phyloP scores from a whole-genome alignment of 2,329 filamentous ascomycete genomes.

The Xylaria sp. region DNA sequence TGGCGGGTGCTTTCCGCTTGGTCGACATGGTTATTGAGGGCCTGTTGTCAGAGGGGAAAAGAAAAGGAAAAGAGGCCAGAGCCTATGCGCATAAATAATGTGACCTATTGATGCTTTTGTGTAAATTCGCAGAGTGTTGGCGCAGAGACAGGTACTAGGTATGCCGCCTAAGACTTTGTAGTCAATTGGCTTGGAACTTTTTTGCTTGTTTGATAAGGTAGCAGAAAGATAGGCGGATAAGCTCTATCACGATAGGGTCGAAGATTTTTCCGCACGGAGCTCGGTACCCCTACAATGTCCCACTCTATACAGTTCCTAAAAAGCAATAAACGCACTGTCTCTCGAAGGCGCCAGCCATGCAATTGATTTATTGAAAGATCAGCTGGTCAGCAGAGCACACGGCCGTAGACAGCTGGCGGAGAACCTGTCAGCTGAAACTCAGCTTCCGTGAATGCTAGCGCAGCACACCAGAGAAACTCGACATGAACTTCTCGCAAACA shows the following conservation, averaged over 20 bases:
- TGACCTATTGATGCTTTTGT: slow-evolving; percentile 9
- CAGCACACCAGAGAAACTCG: too few relatives aligned
- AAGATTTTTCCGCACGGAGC: slow-evolving; percentile 25
- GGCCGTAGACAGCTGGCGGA: too few relatives aligned
- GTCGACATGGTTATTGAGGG: slow-evolving; percentile 54
- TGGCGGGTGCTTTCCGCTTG: slow-evolving; percentile 64
- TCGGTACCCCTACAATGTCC: neutral
- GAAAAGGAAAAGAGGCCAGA: neutral
- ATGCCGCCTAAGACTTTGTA: neutral
- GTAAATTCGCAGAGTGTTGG: neutral
- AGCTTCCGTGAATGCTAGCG: too few relatives aligned
- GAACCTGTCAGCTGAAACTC: too few relatives aligned
- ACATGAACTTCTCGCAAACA: too few relatives aligned
- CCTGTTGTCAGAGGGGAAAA: neutral
- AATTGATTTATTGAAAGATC: too few relatives aligned
- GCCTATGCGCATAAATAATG: neutral
- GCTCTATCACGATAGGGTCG: slow-evolving; percentile 24
- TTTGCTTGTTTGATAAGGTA: slow-evolving; percentile 27
- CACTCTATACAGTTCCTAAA: neutral
- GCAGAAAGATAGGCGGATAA: slow-evolving; percentile 12
- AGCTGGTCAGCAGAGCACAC: too few relatives aligned
- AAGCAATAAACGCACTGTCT: neutral
- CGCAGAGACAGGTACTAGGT: neutral
- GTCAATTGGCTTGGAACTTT: slow-evolving; percentile 25
- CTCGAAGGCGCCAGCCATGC: neutral